phyloP scores from a whole-genome alignment of 192 early-diverging fungal genomes.

The Piromyces finnis region DNA sequence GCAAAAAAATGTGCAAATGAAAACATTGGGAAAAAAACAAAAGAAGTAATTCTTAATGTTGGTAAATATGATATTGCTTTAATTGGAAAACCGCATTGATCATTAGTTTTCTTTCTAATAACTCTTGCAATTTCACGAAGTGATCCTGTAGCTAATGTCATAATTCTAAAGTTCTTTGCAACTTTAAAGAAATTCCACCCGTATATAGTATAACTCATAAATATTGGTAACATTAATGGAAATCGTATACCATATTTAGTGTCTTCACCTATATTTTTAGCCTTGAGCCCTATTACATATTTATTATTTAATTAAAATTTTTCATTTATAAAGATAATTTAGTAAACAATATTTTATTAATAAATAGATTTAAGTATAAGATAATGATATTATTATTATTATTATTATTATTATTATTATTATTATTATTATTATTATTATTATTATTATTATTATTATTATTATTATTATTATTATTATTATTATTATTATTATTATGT shows the following conservation, averaged over 20 bases:
- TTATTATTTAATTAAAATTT: too few species aligned
- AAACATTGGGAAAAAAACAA: background rate
- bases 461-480: too few species aligned
- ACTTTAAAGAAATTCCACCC: background rate
- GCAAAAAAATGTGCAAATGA: background rate
- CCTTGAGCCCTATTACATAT: background rate
- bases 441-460: too few species aligned
- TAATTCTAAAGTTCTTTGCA: background rate
- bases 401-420: too few species aligned
- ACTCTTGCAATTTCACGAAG: background rate
- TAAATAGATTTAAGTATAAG: too few species aligned
- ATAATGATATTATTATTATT: too few species aligned
- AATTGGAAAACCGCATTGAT: background rate
- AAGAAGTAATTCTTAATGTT: background rate
- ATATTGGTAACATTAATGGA: background rate
- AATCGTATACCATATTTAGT: background rate
- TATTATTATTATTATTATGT: too few species aligned
- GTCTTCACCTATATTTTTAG: background rate
- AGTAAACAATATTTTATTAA: too few species aligned
- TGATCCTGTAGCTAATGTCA: background rate
- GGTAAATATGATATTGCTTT: background rate
- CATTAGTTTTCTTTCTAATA: background rate
- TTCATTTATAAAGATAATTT: too few species aligned
- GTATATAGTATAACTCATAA: background rate
- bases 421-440: too few species aligned